These are phyloP conservation scores for Lupinus albus DNA, from an alignment of 306 rosid species.

Conservation along the genomic window DNA sequence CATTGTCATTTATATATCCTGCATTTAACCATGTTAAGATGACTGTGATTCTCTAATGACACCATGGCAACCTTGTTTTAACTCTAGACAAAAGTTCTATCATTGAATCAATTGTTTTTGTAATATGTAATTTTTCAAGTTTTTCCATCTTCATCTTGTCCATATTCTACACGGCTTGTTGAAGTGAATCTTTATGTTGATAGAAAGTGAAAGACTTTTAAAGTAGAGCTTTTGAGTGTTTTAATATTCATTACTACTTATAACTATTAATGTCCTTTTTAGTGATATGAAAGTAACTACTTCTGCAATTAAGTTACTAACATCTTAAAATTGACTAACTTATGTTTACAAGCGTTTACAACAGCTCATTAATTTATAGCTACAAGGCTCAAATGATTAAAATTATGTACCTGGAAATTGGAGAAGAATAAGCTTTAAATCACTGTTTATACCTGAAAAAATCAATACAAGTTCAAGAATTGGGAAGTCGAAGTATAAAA, in stretches of 20 bases:
- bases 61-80: not conserved
- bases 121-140: not conserved
- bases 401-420: not conserved
- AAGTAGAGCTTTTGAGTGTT: too few relatives aligned
- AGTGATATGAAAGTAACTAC: too few relatives aligned
- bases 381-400: not conserved
- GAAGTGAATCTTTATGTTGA: not conserved
- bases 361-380: too few relatives aligned
- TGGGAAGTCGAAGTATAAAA: slow-evolving; percentile 13
- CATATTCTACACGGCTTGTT: not conserved
- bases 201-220: not conserved
- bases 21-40: not conserved
- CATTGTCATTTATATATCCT: too few relatives aligned
- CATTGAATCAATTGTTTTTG: not conserved
- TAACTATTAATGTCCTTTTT: too few relatives aligned
- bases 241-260: too few relatives aligned
- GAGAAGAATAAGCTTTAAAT: not conserved
- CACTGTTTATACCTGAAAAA: not conserved
- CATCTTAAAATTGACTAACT: too few relatives aligned
- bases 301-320: too few relatives aligned
- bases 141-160: not conserved
- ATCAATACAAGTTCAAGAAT: slow-evolving; percentile 31
- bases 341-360: too few relatives aligned
- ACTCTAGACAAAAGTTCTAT: not conserved
- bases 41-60: not conserved